Evolutionary conservation across 2,329 filamentous ascomycete species (phyloP).

Genomic region (Botrytis deweyae): DNA sequence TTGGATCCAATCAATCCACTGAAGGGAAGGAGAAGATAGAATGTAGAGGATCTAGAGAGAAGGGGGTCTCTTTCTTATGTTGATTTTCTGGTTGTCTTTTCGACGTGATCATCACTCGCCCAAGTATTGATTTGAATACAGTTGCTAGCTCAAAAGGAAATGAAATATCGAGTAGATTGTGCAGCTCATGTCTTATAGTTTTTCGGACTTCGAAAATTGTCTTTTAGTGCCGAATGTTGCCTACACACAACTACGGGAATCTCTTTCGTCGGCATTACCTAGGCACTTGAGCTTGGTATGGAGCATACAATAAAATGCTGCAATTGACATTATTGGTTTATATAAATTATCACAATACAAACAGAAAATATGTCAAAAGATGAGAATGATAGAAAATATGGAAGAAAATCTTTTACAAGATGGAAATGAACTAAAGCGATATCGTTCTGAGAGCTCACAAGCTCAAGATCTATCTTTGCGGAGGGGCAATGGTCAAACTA

Average conservation of each 20-base stretch:
- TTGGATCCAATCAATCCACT: neutral
- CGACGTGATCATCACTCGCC: neutral
- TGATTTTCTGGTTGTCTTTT: neutral
- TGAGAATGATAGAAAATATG: too few species aligned
- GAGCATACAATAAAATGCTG: neutral
- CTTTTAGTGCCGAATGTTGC: neutral
- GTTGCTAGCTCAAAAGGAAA: neutral
- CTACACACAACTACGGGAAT: neutral
- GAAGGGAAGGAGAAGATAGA: neutral
- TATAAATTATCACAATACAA: neutral
- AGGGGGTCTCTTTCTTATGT: neutral
- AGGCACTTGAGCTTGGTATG: neutral
- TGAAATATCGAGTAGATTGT: neutral
- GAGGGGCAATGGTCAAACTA: neutral
- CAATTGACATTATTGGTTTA: neutral
- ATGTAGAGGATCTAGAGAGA: neutral
- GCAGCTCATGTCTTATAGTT: neutral
- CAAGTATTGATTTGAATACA: neutral
- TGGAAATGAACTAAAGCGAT: neutral
- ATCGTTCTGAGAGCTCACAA: neutral
- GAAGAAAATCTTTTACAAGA: neutral
- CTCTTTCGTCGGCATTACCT: neutral
- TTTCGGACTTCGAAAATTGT: neutral
- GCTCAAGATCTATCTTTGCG: neutral
- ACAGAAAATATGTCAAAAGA: neutral